Base-by-base conservation (phyloP, 805 yeast species). In the Yarrowia porcina region DNA sequence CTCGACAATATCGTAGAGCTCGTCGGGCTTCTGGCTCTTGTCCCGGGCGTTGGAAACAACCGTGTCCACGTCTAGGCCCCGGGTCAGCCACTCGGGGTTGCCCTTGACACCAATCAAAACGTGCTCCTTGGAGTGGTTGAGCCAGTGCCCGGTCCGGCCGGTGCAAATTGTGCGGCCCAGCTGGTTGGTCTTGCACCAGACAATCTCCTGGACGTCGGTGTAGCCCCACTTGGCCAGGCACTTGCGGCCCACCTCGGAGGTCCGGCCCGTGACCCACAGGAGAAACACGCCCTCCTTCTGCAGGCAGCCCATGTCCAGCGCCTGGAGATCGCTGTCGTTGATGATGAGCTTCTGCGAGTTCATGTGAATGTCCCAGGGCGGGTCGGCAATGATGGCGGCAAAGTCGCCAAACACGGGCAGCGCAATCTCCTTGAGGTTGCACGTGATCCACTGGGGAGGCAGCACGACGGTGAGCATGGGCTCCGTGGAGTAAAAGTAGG, bases 321-420 rank as follows among this genome's bases (percentile, higher is more conserved):
- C 78, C 57, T 86, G 73, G 36, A 92, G 76, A 67, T 90, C 97
- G 1, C 83, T 80, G 71, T 89, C 96, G 64, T 87, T 87, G 71
- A 71, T 65, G 27, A 90, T 85, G 1, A 90, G 84, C 12, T 90
- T 89, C 72, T 87, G 86, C 4, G 90, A 90, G 61, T 88, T 87
- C 92, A 89, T 91, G 75, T 92, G 97, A 66, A 92, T 92, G 67
- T 90, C 92, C 98, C 98, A 92, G 8, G 97, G 94, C 3, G 97
- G 97, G 73, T 92, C 98, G 0, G 96, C 93, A 62, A 93, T 83
- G 12, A 92, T 84, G 10, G 72, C 78, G 2, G 86, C 90, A 39
- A 87, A 91, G 75, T 89, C 89, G 2, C 97, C 97, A 63, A 92
- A 74, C 7, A 83, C 75, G 21, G 72, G 75, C 69, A 93, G 85